Evolutionary conservation across 371 early-diverging fungal genomes (phyloP).

Genomic region (Saksenaea oblongispora): DNA sequence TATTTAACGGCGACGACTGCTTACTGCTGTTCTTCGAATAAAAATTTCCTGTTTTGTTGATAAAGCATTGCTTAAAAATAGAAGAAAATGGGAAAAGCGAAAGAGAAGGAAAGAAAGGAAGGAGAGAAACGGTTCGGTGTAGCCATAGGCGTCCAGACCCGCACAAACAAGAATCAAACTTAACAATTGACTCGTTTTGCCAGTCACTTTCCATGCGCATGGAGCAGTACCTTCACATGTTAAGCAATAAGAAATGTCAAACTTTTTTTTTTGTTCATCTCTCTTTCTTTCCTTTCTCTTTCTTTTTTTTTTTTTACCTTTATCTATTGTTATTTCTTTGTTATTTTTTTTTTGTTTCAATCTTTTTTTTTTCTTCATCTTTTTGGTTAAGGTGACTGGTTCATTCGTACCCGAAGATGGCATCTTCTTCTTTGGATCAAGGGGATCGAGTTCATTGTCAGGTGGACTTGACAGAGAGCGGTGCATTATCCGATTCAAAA

Average conservation of each 20-base stretch:
- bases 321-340: not conserved
- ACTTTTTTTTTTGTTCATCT: not conserved
- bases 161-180: not conserved
- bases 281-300: not conserved
- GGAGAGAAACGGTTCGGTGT: not conserved
- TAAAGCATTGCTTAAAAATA: not conserved
- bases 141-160: not conserved
- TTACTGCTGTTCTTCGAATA: no score
- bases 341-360: not conserved
- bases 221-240: not conserved
- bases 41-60: no score
- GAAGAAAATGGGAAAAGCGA: not conserved
- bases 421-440: not conserved
- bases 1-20: no score
- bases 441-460: not conserved
- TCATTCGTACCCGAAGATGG: no score
- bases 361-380: not conserved
- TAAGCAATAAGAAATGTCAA: not conserved
- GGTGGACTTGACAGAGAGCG: not conserved
- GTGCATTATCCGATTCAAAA: not conserved
- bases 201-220: conserved; percentile 1
- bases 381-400: no score
- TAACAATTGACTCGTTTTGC: not conserved
- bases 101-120: not conserved
- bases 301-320: not conserved